Evolutionary conservation across 1,284 basidiomycete genomes (phyloP).

Genomic region (Ganoderma boninense): DNA sequence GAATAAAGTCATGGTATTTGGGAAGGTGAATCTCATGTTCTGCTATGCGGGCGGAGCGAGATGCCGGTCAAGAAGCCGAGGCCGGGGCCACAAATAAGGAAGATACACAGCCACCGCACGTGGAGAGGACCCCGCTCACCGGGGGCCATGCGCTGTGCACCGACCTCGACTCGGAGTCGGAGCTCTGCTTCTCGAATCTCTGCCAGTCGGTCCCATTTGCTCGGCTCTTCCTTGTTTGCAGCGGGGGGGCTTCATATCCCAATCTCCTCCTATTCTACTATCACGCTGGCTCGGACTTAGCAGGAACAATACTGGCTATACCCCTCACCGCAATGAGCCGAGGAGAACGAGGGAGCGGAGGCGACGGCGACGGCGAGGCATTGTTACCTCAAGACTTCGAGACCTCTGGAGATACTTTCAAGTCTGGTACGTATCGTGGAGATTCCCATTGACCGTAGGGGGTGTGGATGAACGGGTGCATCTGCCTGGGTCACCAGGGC

Average conservation of each 20-base stretch:
- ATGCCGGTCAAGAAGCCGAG: slow-evolving; percentile 4
- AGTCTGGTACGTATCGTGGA: slow-evolving; percentile 15
- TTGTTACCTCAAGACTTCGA: not conserved
- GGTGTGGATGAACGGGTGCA: not conserved
- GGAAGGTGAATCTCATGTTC: slow-evolving; percentile 13
- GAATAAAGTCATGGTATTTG: not conserved
- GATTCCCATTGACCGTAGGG: not conserved
- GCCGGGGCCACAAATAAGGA: not conserved
- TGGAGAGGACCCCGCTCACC: not conserved
- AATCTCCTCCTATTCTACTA: not conserved
- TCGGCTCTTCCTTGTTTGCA: not conserved
- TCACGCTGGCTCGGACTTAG: too few relatives aligned
- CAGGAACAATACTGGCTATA: not conserved
- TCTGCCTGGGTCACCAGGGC: not conserved
- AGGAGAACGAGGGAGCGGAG: not conserved
- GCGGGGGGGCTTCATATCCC: not conserved
- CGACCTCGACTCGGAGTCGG: not conserved
- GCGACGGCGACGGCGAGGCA: slow-evolving; percentile 4
- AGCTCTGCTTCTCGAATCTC: not conserved
- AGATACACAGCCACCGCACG: not conserved
- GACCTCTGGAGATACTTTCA: slow-evolving; percentile 4
- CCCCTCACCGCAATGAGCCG: slow-evolving; percentile 4
- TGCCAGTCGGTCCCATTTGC: not conserved
- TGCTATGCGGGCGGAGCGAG: slow-evolving; percentile 11
- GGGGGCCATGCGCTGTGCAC: not conserved